Conservation (phyloP, 805 yeast species). For the Spathaspora sp. region DNA sequence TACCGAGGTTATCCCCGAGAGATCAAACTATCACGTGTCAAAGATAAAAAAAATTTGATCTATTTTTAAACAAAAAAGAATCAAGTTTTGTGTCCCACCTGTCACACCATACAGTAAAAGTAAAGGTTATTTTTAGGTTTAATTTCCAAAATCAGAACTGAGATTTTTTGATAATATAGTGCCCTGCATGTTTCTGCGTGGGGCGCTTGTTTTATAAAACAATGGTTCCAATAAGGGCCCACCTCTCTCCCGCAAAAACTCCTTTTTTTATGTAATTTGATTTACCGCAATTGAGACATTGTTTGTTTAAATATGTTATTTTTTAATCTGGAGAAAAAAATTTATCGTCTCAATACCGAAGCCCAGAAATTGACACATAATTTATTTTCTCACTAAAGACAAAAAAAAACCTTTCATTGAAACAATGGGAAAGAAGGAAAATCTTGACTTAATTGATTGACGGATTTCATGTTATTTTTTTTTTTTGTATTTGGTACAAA, state of each 20-base stretch:
- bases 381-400: not conserved
- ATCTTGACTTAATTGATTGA: not conserved
- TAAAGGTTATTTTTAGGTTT: not conserved
- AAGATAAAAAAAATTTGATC: no score
- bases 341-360: not conserved
- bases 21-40: not conserved
- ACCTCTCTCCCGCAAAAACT: no score
- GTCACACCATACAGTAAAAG: not conserved
- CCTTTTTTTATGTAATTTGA: no score
- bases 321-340: not conserved
- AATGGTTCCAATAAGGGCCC: not conserved
- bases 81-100: not conserved
- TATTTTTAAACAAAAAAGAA: no score
- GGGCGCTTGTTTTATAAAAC: no score
- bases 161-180: no score
- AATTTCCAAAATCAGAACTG: not conserved
- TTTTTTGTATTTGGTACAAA: not conserved
- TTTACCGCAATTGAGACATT: no score
- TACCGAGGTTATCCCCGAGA: not conserved
- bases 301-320: not conserved
- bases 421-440: not conserved
- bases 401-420: not conserved
- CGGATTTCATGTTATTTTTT: constrained; percentile 1
- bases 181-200: not conserved
- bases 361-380: not conserved